phyloP scores from a whole-genome alignment of 2,329 filamentous ascomycete genomes.

The Fusarium metavorans region DNA sequence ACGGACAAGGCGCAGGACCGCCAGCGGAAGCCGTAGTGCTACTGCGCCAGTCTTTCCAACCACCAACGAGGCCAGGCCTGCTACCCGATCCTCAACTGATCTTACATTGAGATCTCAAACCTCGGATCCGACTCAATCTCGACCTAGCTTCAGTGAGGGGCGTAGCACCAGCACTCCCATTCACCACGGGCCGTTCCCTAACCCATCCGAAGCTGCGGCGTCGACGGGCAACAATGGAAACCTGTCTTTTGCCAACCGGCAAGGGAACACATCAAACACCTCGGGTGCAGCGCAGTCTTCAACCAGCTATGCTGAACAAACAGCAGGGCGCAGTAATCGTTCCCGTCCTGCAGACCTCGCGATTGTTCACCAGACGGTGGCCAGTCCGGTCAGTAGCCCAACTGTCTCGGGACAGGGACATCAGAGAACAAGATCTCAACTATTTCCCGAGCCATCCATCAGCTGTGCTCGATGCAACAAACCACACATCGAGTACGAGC shows the following conservation, averaged over 20 bases:
- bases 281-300: slow-evolving; percentile 11
- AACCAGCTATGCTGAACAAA: slow-evolving; percentile 35
- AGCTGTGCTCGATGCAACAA: slow-evolving; percentile 78
- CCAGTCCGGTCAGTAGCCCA: slow-evolving; percentile 50
- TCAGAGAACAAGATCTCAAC: slow-evolving; percentile 59
- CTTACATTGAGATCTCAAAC: slow-evolving; percentile 60
- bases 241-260: slow-evolving; percentile 54
- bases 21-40: slow-evolving; percentile 67
- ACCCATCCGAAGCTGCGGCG: slow-evolving; percentile 38
- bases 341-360: slow-evolving; percentile 55
- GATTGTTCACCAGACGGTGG: slow-evolving; percentile 50
- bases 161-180: slow-evolving; percentile 56
- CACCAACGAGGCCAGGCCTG: slow-evolving; percentile 59
- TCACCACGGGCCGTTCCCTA: slow-evolving; percentile 42
- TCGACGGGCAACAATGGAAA: slow-evolving; percentile 33
- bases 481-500: slow-evolving; percentile 81
- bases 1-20: slow-evolving; percentile 60
- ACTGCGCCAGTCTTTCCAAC: slow-evolving; percentile 61
- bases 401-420: slow-evolving; percentile 52
- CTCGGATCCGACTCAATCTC: slow-evolving; percentile 51
- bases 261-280: slow-evolving; percentile 36
- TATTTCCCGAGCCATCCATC: slow-evolving; percentile 78
- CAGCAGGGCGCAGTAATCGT: slow-evolving; percentile 38
- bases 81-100: slow-evolving; percentile 75
- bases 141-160: slow-evolving; percentile 56